Evolutionary conservation across 768 basidiomycete genomes (phyloP), one percentile per base, ranked within the genome.

Genomic region (Infundibulicybe gibba): DNA sequence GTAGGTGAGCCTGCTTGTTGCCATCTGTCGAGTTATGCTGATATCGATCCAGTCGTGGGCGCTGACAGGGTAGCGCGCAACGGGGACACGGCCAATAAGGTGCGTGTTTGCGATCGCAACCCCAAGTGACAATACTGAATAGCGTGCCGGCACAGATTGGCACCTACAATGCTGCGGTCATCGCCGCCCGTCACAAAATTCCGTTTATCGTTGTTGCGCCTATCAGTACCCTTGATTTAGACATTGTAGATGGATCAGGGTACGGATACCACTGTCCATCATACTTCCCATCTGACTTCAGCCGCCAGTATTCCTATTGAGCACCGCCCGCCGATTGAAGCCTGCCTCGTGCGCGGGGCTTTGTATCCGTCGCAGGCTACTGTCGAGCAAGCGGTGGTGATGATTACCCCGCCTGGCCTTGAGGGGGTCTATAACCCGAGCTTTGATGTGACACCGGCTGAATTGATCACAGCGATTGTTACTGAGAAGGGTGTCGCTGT

Each of bases 81-180:
- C 58, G 95, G 95, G 3, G 95, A 97, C 68, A 97, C 95, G 1
- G 95, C 95, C 13, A 98, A 98, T 75, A 98, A 98, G 74, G 76
- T 68, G 12, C 33, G 59, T 55, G 32, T 32, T 31, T 45, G n/a
- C n/a, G 20, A 34, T 3, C 5, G 41, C 32, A 25, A 8, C 25
- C 25, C 25, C 3, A 8, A 25, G 25, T 25, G 25, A 25, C 25
- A 25, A 8, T 8, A 8, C 25, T 25, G 25, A 25, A 25, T 25
- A 8, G 25, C 25, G 34, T 32, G 25, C n/a, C n/a, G n/a, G n/a
- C 31, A 74, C 51, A 76, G 72, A 88, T 97, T 60, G 94, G 94
- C 42, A 97, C 95, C 0, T 98, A 95, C 71, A 95, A 98, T 57
- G 93, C 94, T 14, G 93, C 95, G 5, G 90, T 95, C 16, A 74